These are phyloP conservation scores for Kwoniella heveanensis DNA, from an alignment of 768 basidiomycete species.

Conservation along the genomic window DNA sequence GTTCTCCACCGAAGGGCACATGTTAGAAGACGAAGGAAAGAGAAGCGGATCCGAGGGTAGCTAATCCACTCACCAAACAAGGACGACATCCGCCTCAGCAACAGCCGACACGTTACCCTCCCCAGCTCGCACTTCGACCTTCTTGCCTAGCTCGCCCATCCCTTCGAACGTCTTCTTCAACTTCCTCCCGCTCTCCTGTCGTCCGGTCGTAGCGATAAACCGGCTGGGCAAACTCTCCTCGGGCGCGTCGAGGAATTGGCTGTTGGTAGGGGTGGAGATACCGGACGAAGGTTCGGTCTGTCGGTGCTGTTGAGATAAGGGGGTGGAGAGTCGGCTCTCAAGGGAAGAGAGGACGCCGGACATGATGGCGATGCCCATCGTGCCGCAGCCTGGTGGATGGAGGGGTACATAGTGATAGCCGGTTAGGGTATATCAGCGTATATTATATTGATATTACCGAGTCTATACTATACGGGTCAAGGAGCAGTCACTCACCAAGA, in stretches of 20 bases:
- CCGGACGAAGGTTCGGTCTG: slow-evolving; percentile 58
- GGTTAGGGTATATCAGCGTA: slow-evolving; percentile 2
- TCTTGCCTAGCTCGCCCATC: slow-evolving; percentile 65
- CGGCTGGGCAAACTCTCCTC: slow-evolving; percentile 74
- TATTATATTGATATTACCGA: no score
- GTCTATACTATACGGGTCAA: no score
- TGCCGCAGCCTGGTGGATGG: slow-evolving; percentile 75
- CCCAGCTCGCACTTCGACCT: slow-evolving; percentile 71
- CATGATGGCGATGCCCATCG: slow-evolving; percentile 94
- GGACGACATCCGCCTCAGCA: slow-evolving; percentile 74
- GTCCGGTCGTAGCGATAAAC: slow-evolving; percentile 85
- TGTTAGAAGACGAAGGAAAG: not conserved
- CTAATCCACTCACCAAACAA: slow-evolving; percentile 78
- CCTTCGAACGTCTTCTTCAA: slow-evolving; percentile 66
- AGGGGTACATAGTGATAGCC: no score
- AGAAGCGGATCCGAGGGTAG: not conserved
- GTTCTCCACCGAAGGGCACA: no score
- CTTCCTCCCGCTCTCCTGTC: slow-evolving; percentile 71
- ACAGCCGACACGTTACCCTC: slow-evolving; percentile 69
- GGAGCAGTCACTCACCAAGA: slow-evolving; percentile 68
- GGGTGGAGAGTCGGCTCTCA: slow-evolving; percentile 61
- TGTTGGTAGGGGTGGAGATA: slow-evolving; percentile 68
- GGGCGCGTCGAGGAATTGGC: slow-evolving; percentile 46
- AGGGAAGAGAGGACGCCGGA: slow-evolving; percentile 89
- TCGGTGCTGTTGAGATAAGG: slow-evolving; percentile 55